Evolutionary conservation across 495 filamentous ascomycete genomes (phyloP).

Genomic region (Daldinia grandis): DNA sequence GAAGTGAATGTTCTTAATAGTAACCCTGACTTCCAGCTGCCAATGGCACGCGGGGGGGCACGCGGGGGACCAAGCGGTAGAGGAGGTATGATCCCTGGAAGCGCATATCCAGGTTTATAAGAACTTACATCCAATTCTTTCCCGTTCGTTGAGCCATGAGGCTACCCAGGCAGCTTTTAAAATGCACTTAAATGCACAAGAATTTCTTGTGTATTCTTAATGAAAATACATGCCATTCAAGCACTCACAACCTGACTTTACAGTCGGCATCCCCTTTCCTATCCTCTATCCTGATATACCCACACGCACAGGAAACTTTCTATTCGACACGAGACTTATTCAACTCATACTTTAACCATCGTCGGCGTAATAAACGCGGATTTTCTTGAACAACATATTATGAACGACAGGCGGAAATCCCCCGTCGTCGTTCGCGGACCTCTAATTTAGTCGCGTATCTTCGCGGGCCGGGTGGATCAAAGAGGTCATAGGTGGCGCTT

Average conservation of each 20-base stretch:
- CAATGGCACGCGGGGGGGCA: conserved; percentile 41
- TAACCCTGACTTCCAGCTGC: conserved; percentile 81
- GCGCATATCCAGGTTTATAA: conserved; percentile 48
- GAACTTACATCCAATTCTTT: conserved; percentile 17
- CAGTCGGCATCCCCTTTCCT: conserved; percentile 22
- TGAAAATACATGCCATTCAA: conserved; percentile 14
- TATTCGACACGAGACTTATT: conserved; percentile 25
- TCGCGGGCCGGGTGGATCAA: not conserved
- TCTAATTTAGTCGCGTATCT: conserved; percentile 1
- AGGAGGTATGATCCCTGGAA: conserved; percentile 48
- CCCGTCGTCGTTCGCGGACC: conserved; percentile 7
- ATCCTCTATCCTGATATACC: conserved; percentile 35
- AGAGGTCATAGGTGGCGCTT: not conserved
- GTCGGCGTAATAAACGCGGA: conserved; percentile 9
- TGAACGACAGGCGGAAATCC: not conserved
- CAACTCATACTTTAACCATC: not conserved
- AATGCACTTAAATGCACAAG: not conserved
- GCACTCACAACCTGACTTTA: conserved; percentile 3
- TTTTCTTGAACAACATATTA: conserved; percentile 19
- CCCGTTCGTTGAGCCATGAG: conserved; percentile 1
- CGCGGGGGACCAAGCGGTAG: conserved; percentile 38
- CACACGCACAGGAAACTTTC: conserved; percentile 25
- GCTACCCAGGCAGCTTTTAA: not conserved
- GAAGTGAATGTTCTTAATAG: conserved; percentile 69
- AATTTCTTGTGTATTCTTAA: conserved; percentile 3